Conservation (phyloP, 2,329 filamentous ascomycete genomes). For the Venturiaceae sp. region DNA sequence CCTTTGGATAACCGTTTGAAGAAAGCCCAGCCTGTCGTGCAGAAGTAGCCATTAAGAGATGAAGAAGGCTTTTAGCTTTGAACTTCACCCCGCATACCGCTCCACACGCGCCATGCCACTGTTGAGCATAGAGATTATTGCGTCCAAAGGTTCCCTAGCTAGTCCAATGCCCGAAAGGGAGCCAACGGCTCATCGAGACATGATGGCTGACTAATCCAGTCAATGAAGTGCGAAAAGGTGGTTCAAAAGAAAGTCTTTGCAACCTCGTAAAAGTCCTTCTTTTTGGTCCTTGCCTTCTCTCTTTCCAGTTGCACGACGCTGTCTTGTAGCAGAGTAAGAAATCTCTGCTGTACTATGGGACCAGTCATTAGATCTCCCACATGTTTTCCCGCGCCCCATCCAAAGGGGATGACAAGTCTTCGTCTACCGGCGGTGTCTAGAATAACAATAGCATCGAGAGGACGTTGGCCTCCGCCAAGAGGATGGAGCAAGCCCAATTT, state of each 20-base stretch:
- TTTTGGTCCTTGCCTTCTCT: not conserved
- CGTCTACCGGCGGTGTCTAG: constrained; percentile 25
- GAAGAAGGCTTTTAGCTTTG: too few species aligned
- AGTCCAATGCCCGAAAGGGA: too few species aligned
- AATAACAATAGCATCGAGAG: constrained; percentile 34
- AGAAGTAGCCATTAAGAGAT: too few species aligned
- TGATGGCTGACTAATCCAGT: too few species aligned
- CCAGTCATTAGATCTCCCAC: constrained; percentile 9
- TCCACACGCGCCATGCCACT: too few species aligned
- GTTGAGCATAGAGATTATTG: too few species aligned
- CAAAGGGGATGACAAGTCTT: constrained; percentile 32
- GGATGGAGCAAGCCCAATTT: constrained; percentile 33
- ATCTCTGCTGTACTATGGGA: not conserved
- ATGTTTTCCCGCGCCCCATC: constrained; percentile 32
- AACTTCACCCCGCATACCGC: too few species aligned
- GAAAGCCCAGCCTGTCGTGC: too few species aligned
- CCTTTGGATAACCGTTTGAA: too few species aligned
- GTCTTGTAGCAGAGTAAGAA: not conserved
- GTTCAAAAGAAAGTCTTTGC: constrained; percentile 1
- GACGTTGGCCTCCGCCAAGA: constrained; percentile 31
- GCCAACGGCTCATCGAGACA: too few species aligned
- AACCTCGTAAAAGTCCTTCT: constrained; percentile 4
- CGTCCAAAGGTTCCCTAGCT: too few species aligned
- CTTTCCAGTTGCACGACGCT: not conserved
- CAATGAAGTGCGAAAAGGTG: too few species aligned